A percentile compares a stretch with the other conserved stretches of the same genome.
phyloP scores from a whole-genome alignment of 176 grass and related monocot genomes.

The Chloris gayana region DNA sequence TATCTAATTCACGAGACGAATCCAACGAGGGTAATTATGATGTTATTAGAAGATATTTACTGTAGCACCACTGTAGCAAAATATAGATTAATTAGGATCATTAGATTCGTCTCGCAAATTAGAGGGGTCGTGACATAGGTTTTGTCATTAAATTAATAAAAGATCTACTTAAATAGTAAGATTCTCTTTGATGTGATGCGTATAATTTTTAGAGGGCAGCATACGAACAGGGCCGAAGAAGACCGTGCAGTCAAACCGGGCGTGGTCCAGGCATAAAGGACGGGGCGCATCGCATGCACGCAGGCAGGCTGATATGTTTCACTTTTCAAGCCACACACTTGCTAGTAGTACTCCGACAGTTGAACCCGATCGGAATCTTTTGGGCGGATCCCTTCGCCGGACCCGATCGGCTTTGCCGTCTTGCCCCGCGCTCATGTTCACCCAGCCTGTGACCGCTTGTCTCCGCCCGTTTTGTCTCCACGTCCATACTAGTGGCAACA shows the following conservation, averaged over 20 bases:
- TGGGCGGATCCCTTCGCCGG: not conserved
- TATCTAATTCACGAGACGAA: no score
- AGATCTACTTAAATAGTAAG: no score
- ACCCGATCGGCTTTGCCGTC: not conserved
- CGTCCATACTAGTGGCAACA: not conserved
- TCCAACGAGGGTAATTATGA: no score
- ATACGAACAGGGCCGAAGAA: no score
- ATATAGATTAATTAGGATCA: no score
- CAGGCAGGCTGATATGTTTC: not conserved
- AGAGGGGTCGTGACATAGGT: no score
- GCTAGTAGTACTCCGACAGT: not conserved
- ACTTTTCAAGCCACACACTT: not conserved
- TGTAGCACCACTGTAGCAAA: no score
- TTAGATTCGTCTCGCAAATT: no score
- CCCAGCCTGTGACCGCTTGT: slow-evolving; percentile 19
- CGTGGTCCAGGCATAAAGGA: not conserved
- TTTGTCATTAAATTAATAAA: no score
- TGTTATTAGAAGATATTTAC: no score
- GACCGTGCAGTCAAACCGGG: slow-evolving; percentile 21
- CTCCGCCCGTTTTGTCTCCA: slow-evolving; percentile 9
- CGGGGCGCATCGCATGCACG: not conserved
- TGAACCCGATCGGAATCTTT: not conserved
- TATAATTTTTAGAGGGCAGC: no score
- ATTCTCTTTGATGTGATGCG: no score
- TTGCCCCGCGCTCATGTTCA: slow-evolving; percentile 7